Evolutionary conservation across 164 flowering plant species (phyloP), one percentile per base, ranked within the genome.

Genomic region (Umbellularia californica): DNA sequence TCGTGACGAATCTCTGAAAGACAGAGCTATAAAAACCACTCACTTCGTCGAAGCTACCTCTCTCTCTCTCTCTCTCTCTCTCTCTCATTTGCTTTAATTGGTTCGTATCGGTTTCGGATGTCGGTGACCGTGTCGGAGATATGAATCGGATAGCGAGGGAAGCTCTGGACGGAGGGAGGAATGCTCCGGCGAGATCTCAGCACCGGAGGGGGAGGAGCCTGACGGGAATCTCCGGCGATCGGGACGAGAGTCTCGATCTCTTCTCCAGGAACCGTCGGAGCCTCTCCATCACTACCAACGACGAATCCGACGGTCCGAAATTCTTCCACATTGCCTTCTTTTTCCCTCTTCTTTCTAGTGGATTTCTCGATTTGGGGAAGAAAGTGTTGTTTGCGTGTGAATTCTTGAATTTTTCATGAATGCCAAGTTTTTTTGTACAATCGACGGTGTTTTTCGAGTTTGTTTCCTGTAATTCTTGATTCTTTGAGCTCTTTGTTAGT

Each of bases 161-260:
- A 12, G 76, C 85, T 2, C 41, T 79, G 33, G 70, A 69, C 78
- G 85, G 79, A 6, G 78, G 80, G n/a, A 70, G 85, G 78, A 87
- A 77, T 50, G 7, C 70, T 72, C 83, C 83, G 82, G 71, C 68
- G 51, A 79, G 68, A n/a, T 6, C 27, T 3, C 71, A 69, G 64
- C 60, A 14, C 78, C 92, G 90, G 50, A 83, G 94, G 28, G 88
- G 89, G 30, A 82, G 78, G 22, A 88, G 90, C 70, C 70, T 81
- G 75, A 84, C 72, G 47, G 81, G 78, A 17, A 25, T 64, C 76
- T 62, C 80, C 13, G 77, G 47, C 17, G 86, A 82, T 58, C 58
- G 85, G 51, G 92, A 87, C 58, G 88, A 88, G 72, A 87, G 85
- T 69, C 76, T 93, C 80, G 90, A 91, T 85, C 97, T 91, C 86